Percentiles rank a stretch among this genome's conserved stretches.
Evolutionary conservation across 208 protist genomes (phyloP).

Genomic region (Crithidia acanthocephali): DNA sequence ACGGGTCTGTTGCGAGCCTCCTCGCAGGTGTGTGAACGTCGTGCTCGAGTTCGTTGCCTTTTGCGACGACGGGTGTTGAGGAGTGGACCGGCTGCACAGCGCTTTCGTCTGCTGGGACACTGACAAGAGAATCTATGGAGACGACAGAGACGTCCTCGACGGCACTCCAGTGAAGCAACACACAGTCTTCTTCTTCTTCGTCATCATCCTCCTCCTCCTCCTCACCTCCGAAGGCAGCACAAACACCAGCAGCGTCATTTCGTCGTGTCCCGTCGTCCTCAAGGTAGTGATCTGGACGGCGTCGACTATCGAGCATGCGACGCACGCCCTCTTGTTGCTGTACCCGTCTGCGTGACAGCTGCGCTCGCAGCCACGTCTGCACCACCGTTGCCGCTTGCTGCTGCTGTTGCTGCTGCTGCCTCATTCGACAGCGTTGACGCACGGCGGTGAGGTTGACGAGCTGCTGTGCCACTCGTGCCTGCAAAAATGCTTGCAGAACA

Average conservation of each 20-base stretch:
- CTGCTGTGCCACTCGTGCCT: neutral
- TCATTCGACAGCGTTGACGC: neutral
- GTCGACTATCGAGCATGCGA: neutral
- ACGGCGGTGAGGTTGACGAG: neutral
- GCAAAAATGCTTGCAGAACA: neutral
- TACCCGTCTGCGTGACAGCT: neutral
- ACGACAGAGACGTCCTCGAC: conserved; percentile 5
- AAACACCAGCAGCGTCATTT: neutral
- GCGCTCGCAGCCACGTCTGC: conserved; percentile 6
- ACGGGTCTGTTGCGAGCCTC: neutral
- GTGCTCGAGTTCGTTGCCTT: neutral
- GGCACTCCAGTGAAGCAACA: conserved; percentile 22
- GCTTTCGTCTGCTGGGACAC: too few relatives aligned
- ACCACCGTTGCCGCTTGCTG: neutral
- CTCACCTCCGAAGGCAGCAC: neutral
- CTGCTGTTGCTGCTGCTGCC: neutral
- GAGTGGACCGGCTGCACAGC: too few relatives aligned
- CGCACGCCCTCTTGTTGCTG: neutral
- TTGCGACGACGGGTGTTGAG: neutral
- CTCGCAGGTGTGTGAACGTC: neutral
- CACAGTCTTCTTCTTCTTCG: conserved; percentile 12
- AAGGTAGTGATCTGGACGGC: neutral
- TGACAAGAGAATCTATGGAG: neutral
- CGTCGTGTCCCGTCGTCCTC: neutral
- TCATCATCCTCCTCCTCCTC: neutral